Conservation (phyloP, 108 stramenopile genomes). For the Aurantiochytrium sp. region DNA sequence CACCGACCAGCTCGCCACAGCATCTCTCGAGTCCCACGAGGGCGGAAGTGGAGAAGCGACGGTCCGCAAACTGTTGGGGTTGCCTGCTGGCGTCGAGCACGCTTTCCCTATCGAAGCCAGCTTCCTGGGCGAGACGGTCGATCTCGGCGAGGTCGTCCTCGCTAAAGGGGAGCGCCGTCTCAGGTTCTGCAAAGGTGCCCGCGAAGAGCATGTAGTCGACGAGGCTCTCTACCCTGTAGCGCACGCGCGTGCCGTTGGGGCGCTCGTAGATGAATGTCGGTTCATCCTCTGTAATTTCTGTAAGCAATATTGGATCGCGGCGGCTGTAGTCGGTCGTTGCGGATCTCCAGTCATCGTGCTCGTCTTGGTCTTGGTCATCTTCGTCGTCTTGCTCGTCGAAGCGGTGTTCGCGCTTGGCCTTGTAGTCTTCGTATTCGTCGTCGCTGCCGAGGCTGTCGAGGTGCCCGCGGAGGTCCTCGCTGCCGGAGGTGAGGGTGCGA, state of each 20-base stretch:
- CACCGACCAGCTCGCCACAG: neutral
- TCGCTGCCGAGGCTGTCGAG: neutral
- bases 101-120: neutral
- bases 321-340: neutral
- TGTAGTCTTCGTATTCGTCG: neutral
- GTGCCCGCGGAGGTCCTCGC: neutral
- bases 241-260: neutral
- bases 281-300: neutral
- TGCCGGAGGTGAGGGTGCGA: neutral
- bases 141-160: neutral
- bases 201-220: constrained; percentile 5
- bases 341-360: neutral
- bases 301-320: neutral
- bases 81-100: neutral
- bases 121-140: neutral
- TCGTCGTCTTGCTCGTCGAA: neutral
- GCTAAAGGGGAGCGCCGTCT: neutral
- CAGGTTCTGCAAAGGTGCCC: neutral
- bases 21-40: neutral
- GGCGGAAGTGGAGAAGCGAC: neutral
- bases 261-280: neutral
- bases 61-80: neutral
- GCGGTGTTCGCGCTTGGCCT: neutral
- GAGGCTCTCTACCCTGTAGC: neutral
- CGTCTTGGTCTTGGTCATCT: neutral